Evolutionary conservation across 352 stramenopile species (phyloP).

Genomic region (Globisporangium yorkense): DNA sequence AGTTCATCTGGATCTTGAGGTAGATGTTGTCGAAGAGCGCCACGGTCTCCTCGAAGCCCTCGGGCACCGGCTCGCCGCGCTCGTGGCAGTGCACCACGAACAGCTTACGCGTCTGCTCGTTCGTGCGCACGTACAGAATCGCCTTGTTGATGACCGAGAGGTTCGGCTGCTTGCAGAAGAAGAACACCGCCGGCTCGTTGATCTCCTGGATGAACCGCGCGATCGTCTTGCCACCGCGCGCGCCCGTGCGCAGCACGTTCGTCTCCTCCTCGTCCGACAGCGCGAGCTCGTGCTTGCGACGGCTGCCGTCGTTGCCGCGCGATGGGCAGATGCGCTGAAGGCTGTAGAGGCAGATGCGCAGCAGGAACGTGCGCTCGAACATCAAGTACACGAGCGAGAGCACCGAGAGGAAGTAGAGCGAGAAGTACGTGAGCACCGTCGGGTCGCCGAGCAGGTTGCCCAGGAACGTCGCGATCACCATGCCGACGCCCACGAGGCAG

Average conservation of each 20-base stretch:
- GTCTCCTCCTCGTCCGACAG: conserved; percentile 31
- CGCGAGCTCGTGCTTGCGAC: conserved; percentile 18
- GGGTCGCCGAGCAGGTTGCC: conserved; percentile 83
- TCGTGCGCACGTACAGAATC: conserved; percentile 93
- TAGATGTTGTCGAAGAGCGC: conserved; percentile 92
- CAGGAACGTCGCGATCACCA: conserved; percentile 84
- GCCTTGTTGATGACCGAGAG: conserved; percentile 94
- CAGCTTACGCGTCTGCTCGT: conserved; percentile 89
- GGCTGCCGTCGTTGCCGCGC: conserved; percentile 18
- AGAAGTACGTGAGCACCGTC: conserved; percentile 86
- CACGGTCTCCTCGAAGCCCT: conserved; percentile 83
- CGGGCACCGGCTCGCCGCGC: conserved; percentile 41
- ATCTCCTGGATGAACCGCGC: conserved; percentile 78
- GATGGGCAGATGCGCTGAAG: conserved; percentile 75
- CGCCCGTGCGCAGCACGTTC: conserved; percentile 61
- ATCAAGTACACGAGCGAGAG: conserved; percentile 82
- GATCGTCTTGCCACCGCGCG: conserved; percentile 81
- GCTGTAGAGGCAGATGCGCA: conserved; percentile 77
- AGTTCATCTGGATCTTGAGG: conserved; percentile 93
- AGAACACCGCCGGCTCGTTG: conserved; percentile 90
- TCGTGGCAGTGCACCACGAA: conserved; percentile 90
- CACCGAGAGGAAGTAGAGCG: conserved; percentile 83
- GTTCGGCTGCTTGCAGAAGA: conserved; percentile 92
- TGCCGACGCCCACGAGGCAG: conserved; percentile 70
- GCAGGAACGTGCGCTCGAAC: conserved; percentile 85